Evolutionary conservation across 331 rosid species (phyloP), one percentile per base, ranked within the genome.

Genomic region (Erythrophleum ivorense): DNA sequence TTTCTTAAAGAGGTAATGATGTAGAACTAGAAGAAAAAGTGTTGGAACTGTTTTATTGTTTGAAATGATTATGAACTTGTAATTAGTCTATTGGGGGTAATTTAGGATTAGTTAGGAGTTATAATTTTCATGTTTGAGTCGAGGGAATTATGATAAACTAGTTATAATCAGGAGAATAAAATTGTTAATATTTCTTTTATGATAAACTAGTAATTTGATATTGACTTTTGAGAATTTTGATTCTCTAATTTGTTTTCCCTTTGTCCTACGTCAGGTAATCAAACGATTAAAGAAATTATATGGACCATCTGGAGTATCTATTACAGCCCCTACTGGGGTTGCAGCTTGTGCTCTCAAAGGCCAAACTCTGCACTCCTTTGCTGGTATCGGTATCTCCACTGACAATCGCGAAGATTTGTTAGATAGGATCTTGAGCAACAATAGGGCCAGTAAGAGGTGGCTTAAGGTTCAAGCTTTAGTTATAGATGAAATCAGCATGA

Each of bases 401-500:
- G 66, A 18, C 12, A 65, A 82, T 41, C 75, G 83, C 18, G 7
- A 41, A 0, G 21, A 31, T 38, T 11, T 85, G 76, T 31, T 87
- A 2, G 59, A 59, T 4, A 46, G 63, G 68, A 66, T 85, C 82
- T 41, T 46, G 6, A 1, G 1, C 2, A 62, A 83, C 57, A 21
- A 7, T 13, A 38, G 13, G 53, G 88, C 89, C 66, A 60, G 34
- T 58, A 45, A 3, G 18, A 87, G 86, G 84, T 85, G 90, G 90
- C 24, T 1, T 60, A 83, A 73, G 15, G 90, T 67, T 24, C 0
- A 76, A 69, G 90, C 82, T 16, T 81, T 85, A 76, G 88, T 89
- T 15, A 81, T 89, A 38, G 92, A 89, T 62, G 92, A 89, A 41
- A 76, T 78, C 48, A 89, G 90, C 83, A 89, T 87, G 90, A 74